Evolutionary conservation across 495 filamentous ascomycete species (phyloP), one percentile per base, ranked within the genome.

Genomic region (Letharia lupina): DNA sequence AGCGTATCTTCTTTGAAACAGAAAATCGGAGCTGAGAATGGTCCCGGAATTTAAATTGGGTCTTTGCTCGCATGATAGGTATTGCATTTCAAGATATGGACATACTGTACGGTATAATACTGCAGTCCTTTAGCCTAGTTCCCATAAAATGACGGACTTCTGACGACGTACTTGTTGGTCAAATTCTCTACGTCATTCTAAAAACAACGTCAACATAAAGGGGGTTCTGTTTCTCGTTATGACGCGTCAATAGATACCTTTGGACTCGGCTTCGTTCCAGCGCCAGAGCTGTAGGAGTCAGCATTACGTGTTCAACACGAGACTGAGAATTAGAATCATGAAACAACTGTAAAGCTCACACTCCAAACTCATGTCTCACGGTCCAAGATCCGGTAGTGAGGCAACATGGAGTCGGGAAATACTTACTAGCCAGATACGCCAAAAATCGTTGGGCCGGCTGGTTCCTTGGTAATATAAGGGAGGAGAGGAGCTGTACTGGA

Each of bases 191-290:
- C 88, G 72, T 98, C 89, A 81, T 98, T 98, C 86, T 56, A 15
- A 35, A 16, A 1, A 18, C 7, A 8, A 18, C 5, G 28, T 56
- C 3, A 56, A 56, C 15, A 56, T 4, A 47, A 13, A 4, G 28
- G 6, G 12, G 4, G 6, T 16, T 35, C 12, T 16, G 6, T 35
- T 18, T 33, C 4, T 18, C 6, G 3, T 33, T 8, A 33, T 6
- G 10, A 56, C 5, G 6, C 31, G 28, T 13, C 52, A 35, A 16
- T 33, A 12, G 13, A 13, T 35, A 56, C 52, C 52, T 97, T 97
- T 23, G 93, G 87, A 63, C 85, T 90, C 0, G 93, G 93, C 80
- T 97, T 98, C 65, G 94, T 97, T 72, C 94, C 94, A 41, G 94
- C 94, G 42, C 94, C 94, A 1, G 91, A 96, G 78, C 52, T 56